A percentile compares a stretch with the other conserved stretches of the same genome.
Evolutionary conservation across 1,284 basidiomycete genomes (phyloP).

Genomic region (Moesziomyces parantarcticus): DNA sequence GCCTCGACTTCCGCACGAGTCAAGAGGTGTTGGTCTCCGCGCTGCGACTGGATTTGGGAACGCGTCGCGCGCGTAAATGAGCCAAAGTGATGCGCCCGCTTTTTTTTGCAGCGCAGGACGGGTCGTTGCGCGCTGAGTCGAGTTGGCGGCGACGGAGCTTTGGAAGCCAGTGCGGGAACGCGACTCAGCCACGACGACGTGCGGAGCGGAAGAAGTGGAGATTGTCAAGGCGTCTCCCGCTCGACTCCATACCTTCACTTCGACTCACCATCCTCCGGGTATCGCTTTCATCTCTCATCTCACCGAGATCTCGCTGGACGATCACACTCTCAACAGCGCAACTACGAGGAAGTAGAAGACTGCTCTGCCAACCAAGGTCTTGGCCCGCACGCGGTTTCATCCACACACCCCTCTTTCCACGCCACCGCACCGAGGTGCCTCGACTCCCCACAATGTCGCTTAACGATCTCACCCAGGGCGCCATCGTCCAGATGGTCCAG

Average conservation of each 20-base stretch:
- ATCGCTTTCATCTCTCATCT: background rate
- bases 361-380: no score
- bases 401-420: background rate
- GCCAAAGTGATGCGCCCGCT: conserved; percentile 22
- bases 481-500: conserved; percentile 60
- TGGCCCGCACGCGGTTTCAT: background rate
- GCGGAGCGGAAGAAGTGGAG: conserved; percentile 27
- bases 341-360: no score
- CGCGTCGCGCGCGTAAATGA: conserved; percentile 53
- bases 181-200: conserved; percentile 31
- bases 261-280: background rate
- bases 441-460: conserved; percentile 30
- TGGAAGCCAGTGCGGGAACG: conserved; percentile 1
- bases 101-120: conserved; percentile 3
- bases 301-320: background rate
- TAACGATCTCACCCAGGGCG: conserved; percentile 56
- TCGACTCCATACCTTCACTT: background rate
- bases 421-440: background rate
- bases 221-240: background rate
- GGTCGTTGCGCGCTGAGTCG: no score
- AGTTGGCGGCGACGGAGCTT: no score
- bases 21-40: conserved; percentile 31
- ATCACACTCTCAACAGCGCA: no score
- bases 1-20: conserved; percentile 20
- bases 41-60: background rate